Evolutionary conservation across 2,329 filamentous ascomycete genomes (phyloP).

Genomic region (Diaporthe sp.): DNA sequence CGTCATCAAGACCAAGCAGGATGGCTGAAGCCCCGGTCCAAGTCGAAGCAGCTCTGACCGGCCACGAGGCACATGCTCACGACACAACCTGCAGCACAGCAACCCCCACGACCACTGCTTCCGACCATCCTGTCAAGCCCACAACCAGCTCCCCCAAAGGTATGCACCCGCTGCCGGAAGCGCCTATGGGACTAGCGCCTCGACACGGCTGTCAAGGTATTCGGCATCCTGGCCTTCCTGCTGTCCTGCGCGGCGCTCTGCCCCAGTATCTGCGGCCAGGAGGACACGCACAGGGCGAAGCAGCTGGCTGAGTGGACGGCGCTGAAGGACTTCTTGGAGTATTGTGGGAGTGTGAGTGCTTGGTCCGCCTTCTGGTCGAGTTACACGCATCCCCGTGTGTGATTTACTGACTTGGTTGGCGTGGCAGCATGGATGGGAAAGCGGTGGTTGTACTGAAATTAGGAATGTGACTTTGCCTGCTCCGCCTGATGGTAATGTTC

Average conservation of each 20-base stretch:
- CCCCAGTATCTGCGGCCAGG: neutral
- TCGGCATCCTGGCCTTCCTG: neutral
- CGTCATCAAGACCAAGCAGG: neutral
- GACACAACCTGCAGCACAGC: neutral
- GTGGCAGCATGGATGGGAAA: neutral
- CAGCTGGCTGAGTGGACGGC: neutral
- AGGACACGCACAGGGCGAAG: neutral
- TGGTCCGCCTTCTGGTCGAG: neutral
- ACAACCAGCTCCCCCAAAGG: neutral
- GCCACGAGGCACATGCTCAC: neutral
- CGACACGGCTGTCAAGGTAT: neutral
- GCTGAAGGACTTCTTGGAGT: neutral
- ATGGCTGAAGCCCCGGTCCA: neutral
- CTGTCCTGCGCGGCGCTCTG: neutral
- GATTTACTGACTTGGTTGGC: neutral
- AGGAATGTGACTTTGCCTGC: neutral
- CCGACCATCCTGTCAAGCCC: neutral
- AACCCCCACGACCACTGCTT: neutral
- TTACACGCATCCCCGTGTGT: accelerated
- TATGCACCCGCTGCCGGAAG: neutral
- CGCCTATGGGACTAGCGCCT: neutral
- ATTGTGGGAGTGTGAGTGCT: neutral
- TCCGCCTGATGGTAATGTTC: neutral
- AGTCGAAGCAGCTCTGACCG: neutral
- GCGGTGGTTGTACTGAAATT: neutral